Base-by-base conservation (phyloP, 164 flowering plant genomes). In the Berberis vulgaris region DNA sequence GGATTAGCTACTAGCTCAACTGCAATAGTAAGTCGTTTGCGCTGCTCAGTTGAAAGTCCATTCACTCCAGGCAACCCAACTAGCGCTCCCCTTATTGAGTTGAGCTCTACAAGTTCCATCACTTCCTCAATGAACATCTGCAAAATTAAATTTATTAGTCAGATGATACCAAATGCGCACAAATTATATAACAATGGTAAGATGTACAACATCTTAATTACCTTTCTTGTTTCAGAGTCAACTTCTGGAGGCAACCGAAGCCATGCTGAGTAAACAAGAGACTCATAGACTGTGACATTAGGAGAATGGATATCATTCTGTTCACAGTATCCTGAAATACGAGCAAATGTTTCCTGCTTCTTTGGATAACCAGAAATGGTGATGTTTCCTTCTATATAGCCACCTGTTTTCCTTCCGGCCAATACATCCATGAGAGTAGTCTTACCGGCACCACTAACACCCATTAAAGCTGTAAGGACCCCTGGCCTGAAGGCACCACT, bases 361-460 rank as follows among this genome's bases (percentile, higher is more conserved):
- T 80, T 82, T 2, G 79, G 79, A 53, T 78, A 73, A 12, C 86
- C 86, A n/a, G 82, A 76, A 45, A 82, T 78, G 41, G 43, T 73
- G 47, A 82, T 78, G 44, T 45, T 62, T 70, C 83, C 86, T 2
- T 80, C 79, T 1, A 80, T 80, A 50, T 80, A 70, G 26, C 83
- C 86, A 45, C 81, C 77, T 3, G 83, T 80, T 68, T 82, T 82
- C 60, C 83, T 73, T 56, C 86, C 83, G 1, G 86, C 78, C 50
- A 82, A 62, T 5, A 80, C 86, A 67, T 82, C 86, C 83, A 82
- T 73, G 41, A 82, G 71, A 38, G 83, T 82, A 2, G 86, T 83
- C 63, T 83, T 83, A 11, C 86, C 86, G 52, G 86, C 86, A n/a
- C 84, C 86, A 72, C 84, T 83, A 45, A 80, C 80, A 68, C 86